These are phyloP conservation scores for Cadophora sp. DNA, from an alignment of 2,329 filamentous ascomycete species.

Conservation along the genomic window DNA sequence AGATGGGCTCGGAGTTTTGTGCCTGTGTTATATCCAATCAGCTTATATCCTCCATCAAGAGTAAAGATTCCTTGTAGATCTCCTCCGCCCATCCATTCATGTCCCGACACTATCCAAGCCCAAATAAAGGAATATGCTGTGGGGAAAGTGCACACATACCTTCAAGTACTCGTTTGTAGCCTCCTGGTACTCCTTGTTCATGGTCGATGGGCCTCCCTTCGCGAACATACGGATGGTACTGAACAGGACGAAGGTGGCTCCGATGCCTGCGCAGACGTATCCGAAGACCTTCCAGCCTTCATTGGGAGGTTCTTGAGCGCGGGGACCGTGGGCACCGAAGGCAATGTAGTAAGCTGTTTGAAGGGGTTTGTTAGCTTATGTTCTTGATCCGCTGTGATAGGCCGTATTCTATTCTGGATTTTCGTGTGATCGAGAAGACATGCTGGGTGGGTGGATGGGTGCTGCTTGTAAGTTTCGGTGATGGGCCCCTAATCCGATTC, in stretches of 20 bases:
- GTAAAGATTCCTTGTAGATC: no score
- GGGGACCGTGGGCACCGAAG: conserved; percentile 95
- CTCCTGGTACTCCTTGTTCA: conserved; percentile 98
- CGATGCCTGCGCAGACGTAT: conserved; percentile 74
- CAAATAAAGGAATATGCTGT: not conserved
- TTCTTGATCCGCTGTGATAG: not conserved
- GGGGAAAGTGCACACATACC: conserved; percentile 59
- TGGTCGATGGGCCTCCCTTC: conserved; percentile 77
- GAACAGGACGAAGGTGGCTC: conserved; percentile 75
- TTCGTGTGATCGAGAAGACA: not conserved
- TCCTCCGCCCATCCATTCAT: not conserved
- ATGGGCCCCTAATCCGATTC: not conserved
- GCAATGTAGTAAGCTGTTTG: conserved; percentile 95
- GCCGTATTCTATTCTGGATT: not conserved
- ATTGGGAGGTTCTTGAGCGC: conserved; percentile 80
- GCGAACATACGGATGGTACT: conserved; percentile 73
- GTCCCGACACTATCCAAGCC: not conserved
- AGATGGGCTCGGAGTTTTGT: conserved; percentile 87
- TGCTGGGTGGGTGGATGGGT: not conserved
- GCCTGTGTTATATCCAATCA: conserved; percentile 55
- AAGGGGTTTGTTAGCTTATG: conserved; percentile 30
- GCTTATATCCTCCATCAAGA: not conserved
- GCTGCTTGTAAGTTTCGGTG: not conserved
- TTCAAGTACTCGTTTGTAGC: conserved; percentile 91
- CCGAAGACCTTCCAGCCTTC: conserved; percentile 81